These are phyloP conservation scores for Tetragonia tetragonoides DNA, from an alignment of 148 eudicot genomes.

Conservation along the genomic window DNA sequence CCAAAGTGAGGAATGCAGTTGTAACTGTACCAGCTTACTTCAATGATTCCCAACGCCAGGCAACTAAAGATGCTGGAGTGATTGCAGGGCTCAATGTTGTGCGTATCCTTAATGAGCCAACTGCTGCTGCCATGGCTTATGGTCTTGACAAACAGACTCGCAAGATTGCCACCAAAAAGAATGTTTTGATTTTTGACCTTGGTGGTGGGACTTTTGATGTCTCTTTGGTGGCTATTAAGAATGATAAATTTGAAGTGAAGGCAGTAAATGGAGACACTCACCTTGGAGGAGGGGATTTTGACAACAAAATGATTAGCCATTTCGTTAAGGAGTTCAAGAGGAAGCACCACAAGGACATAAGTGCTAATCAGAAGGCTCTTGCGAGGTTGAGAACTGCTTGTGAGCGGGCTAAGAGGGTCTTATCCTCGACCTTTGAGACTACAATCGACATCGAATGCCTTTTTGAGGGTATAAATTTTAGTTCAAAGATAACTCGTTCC, in stretches of 20 bases:
- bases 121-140: no score
- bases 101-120: no score
- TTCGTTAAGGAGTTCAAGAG: background rate
- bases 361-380: background rate
- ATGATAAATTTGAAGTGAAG: background rate
- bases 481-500: background rate
- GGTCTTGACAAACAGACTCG: no score
- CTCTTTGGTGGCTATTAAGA: background rate
- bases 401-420: conserved; percentile 12
- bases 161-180: no score
- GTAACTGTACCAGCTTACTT: background rate
- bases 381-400: background rate
- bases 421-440: conserved; percentile 1
- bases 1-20: no score
- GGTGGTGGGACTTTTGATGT: no score
- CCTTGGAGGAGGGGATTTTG: background rate
- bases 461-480: conserved; percentile 11
- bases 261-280: no score
- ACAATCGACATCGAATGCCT: conserved; percentile 14
- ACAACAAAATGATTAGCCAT: background rate
- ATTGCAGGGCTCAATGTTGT: no score
- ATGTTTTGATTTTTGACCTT: no score
- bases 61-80: no score
- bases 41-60: no score
- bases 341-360: conserved; percentile 3